phyloP scores from a whole-genome alignment of 768 basidiomycete species.

The Podaxis pistillaris region DNA sequence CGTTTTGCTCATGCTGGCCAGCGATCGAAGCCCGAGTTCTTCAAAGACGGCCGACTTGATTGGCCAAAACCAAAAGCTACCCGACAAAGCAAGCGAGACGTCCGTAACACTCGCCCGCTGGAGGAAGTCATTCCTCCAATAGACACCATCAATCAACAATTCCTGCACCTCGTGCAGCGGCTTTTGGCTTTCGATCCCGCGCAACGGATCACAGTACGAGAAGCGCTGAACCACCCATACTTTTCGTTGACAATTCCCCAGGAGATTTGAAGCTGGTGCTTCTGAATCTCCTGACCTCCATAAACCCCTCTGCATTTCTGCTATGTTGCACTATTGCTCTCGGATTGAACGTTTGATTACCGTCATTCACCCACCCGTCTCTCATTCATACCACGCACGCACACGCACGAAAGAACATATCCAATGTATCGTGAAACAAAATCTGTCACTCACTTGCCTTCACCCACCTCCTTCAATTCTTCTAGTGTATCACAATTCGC shows the following conservation, averaged over 20 bases:
- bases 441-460: slow-evolving; percentile 4
- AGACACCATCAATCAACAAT: slow-evolving; percentile 73
- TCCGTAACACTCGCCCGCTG: slow-evolving; percentile 77
- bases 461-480: background rate
- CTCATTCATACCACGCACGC: background rate
- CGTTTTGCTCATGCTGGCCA: slow-evolving; percentile 75
- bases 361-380: background rate
- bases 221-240: slow-evolving; percentile 87
- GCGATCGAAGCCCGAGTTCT: slow-evolving; percentile 87
- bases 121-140: slow-evolving; percentile 85
- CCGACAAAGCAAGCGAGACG: slow-evolving; percentile 91
- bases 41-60: slow-evolving; percentile 87
- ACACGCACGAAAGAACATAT: background rate
- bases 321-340: background rate
- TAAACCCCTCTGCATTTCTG: background rate
- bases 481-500: slow-evolving; percentile 8
- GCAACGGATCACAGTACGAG: slow-evolving; percentile 83
- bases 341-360: background rate
- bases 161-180: slow-evolving; percentile 84
- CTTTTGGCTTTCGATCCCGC: slow-evolving; percentile 89
- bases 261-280: slow-evolving; percentile 49
- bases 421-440: slow-evolving; percentile 14
- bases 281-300: background rate
- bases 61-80: slow-evolving; percentile 90
- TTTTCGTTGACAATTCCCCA: slow-evolving; percentile 67